phyloP scores from a whole-genome alignment of 495 filamentous ascomycete species.

The Geoglossum glabrum region DNA sequence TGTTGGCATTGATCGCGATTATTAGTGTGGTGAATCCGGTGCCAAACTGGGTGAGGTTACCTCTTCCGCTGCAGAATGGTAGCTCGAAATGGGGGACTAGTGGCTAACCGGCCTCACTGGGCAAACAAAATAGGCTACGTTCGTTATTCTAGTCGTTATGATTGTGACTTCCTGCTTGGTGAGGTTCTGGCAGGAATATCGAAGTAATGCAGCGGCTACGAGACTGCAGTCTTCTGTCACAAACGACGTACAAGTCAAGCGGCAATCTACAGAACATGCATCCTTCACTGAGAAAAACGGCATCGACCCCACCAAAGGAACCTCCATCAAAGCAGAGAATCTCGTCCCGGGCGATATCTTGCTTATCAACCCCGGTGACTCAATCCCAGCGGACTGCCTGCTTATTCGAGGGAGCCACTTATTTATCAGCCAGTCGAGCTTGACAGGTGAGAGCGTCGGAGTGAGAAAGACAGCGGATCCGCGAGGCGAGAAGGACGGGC shows the following conservation, averaged over 20 bases:
- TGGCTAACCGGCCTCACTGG: neutral
- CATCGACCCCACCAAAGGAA: neutral
- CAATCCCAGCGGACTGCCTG: neutral
- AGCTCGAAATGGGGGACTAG: neutral
- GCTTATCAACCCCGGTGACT: neutral
- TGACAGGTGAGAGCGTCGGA: neutral
- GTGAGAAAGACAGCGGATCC: neutral
- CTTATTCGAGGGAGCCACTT: neutral
- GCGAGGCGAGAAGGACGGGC: neutral
- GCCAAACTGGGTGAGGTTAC: neutral
- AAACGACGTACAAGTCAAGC: neutral
- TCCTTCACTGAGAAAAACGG: neutral
- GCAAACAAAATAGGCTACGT: conserved; percentile 1
- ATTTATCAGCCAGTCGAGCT: neutral
- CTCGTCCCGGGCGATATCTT: neutral
- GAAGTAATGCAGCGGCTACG: neutral
- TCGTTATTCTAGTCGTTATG: conserved; percentile 1
- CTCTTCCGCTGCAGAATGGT: neutral
- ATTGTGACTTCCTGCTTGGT: neutral
- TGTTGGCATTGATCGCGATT: conserved; percentile 1
- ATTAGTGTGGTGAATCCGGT: neutral
- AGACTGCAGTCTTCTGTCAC: neutral
- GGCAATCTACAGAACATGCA: neutral
- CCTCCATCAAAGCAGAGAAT: neutral
- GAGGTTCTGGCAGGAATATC: conserved; percentile 1